Evolutionary conservation across 2,329 filamentous ascomycete species (phyloP), one percentile per base, ranked within the genome.

Genomic region (Pyrenophora graminea): DNA sequence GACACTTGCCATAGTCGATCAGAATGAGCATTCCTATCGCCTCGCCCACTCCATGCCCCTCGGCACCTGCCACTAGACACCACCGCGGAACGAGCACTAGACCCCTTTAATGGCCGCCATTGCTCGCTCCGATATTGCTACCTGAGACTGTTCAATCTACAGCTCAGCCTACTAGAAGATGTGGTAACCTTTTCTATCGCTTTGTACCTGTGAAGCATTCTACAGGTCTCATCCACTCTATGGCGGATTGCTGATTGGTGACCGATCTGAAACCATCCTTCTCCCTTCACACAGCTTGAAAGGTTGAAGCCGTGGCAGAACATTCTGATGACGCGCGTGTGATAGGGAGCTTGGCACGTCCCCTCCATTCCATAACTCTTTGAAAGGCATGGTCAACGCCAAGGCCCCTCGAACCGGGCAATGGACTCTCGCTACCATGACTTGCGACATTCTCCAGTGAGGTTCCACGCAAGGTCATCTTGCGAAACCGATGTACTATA

Each of bases 351-450:
- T 63, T 64, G 58, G 54, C 59, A 18, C 12, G 33, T 51, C 36
- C 53, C 46, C 56, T 62, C 58, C 66, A 67, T 67, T 69, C 62
- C 63, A 53, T 48, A 32, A 38, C 39, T 30, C 62, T 55, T 55
- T 51, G 47, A 64, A 18, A 17, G 33, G 33, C n/a, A 36, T 36
- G 55, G 57, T 49, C 19, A 32, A 34, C 43, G 59, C 61, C 64
- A 64, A 64, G 61, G 55, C 15, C 49, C 53, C 41, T 37, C 53
- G 19, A 52, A 42, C 55, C 56, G 63, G 41, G 34, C 54, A n/a
- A 36, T 38, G 53, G 50, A 30, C 27, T 30, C 27, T 30, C 27
- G 27, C 27, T 30, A 63, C 61, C 60, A 55, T 61, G 62, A 64
- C 59, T 61, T 63, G 62, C 68, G 62, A 64, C 65, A 45, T 53